A percentile compares a stretch with the other conserved stretches of the same genome.
Evolutionary conservation across 257 asterid species (phyloP).

Genomic region (Rauvolfia tetraphylla): DNA sequence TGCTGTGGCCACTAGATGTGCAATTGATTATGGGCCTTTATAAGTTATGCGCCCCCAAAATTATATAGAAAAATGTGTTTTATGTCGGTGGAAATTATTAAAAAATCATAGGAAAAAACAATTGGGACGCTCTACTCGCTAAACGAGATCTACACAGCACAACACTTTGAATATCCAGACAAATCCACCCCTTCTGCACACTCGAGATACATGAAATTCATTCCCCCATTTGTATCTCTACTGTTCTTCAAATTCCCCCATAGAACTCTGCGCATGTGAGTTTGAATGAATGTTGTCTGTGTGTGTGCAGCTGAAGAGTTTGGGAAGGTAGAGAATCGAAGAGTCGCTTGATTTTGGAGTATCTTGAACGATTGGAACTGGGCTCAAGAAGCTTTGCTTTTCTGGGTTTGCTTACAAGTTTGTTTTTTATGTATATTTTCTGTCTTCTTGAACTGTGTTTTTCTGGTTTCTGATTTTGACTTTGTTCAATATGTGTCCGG

Average conservation of each 20-base stretch:
- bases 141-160: constrained; percentile 24
- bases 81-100: constrained; percentile 31
- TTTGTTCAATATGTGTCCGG: constrained; percentile 4
- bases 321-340: constrained; percentile 7
- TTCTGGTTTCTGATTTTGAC: constrained; percentile 14
- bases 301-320: background rate
- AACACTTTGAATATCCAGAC: constrained; percentile 27
- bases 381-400: background rate
- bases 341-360: constrained; percentile 10
- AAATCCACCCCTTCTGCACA: constrained; percentile 16
- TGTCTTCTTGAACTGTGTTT: background rate
- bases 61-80: constrained; percentile 8
- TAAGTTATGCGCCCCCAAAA: constrained; percentile 10
- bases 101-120: constrained; percentile 7
- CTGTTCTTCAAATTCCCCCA: background rate
- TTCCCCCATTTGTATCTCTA: background rate
- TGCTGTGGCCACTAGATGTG: constrained; percentile 15
- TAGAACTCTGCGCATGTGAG: constrained; percentile 1
- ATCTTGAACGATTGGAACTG: constrained; percentile 11
- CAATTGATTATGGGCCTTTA: constrained; percentile 17
- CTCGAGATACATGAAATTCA: background rate
- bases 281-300: background rate
- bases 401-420: background rate
- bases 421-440: background rate
- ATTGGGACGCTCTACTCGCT: constrained; percentile 4